phyloP scores from a whole-genome alignment of 371 early-diverging fungal genomes.

The Nematocida ausubeli region DNA sequence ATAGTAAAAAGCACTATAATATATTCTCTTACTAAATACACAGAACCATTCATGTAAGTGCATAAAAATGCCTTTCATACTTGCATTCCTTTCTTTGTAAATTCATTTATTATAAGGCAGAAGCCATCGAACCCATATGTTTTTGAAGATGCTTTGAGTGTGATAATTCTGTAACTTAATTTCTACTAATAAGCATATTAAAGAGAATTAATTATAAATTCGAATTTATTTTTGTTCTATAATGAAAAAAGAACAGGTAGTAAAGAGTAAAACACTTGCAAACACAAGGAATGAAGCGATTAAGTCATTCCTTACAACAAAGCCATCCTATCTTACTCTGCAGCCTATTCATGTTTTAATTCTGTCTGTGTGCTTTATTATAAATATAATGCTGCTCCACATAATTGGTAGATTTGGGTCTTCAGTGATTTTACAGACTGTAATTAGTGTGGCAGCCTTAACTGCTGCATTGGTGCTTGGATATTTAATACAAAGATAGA shows the following conservation, averaged over 20 bases:
- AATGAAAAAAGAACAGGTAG: constrained; percentile 51
- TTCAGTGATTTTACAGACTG: constrained; percentile 50
- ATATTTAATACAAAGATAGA: constrained; percentile 10
- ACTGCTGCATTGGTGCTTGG: constrained; percentile 29
- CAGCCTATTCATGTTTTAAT: constrained; percentile 65
- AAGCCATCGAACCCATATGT: too few relatives aligned
- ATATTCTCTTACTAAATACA: too few relatives aligned
- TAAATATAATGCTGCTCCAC: constrained; percentile 64
- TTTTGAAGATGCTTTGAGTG: too few relatives aligned
- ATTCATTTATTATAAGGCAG: too few relatives aligned
- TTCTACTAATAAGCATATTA: too few relatives aligned
- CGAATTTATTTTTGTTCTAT: not conserved
- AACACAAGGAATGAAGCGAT: constrained; percentile 32
- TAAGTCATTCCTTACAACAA: constrained; percentile 31
- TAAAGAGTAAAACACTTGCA: constrained; percentile 42
- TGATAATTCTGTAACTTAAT: too few relatives aligned
- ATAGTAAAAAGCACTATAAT: too few relatives aligned
- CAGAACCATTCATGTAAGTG: too few relatives aligned
- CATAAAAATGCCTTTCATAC: too few relatives aligned
- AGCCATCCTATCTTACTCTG: constrained; percentile 40
- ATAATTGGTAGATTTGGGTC: constrained; percentile 63
- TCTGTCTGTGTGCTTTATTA: constrained; percentile 65
- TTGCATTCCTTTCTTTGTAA: too few relatives aligned
- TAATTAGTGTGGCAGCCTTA: constrained; percentile 54
- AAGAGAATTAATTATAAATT: not conserved